phyloP scores from a whole-genome alignment of 306 rosid genomes.

The Parietaria judaica region DNA sequence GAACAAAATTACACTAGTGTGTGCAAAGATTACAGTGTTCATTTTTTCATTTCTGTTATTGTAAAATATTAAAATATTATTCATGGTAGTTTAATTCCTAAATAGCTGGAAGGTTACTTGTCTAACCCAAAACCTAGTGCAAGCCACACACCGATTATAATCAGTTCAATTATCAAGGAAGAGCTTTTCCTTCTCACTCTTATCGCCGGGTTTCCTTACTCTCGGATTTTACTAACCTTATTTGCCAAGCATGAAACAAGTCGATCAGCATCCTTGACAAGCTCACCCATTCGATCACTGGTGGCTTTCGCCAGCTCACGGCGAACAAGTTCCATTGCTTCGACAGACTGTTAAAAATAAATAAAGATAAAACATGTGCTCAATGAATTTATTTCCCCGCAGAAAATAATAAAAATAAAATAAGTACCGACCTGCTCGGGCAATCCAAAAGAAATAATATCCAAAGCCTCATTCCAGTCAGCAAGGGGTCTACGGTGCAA shows the following conservation, averaged over 20 bases:
- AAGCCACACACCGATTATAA: no score
- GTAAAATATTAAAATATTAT: no score
- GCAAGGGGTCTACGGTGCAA: slow-evolving; percentile 38
- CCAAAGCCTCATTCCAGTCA: slow-evolving; percentile 97
- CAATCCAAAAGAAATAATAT: slow-evolving; percentile 82
- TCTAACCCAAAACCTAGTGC: no score
- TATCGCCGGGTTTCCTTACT: no score
- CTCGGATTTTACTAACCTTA: slow-evolving; percentile 32
- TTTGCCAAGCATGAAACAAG: slow-evolving; percentile 90
- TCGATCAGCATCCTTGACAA: slow-evolving; percentile 79
- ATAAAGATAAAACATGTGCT: not conserved
- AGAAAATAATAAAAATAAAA: not conserved
- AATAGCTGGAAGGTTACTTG: no score
- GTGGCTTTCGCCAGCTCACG: slow-evolving; percentile 92
- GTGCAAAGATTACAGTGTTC: not conserved
- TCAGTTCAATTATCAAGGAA: no score
- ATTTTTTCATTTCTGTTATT: no score
- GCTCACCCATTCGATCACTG: slow-evolving; percentile 85
- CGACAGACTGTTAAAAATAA: slow-evolving; percentile 67
- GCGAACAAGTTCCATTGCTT: slow-evolving; percentile 97
- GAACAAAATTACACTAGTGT: not conserved
- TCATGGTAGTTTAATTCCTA: no score
- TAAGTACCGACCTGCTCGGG: slow-evolving; percentile 74
- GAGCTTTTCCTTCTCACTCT: no score
- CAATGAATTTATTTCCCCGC: not conserved